Conservation (phyloP, 1,284 basidiomycete species). For the Schizopora paradoxa region DNA sequence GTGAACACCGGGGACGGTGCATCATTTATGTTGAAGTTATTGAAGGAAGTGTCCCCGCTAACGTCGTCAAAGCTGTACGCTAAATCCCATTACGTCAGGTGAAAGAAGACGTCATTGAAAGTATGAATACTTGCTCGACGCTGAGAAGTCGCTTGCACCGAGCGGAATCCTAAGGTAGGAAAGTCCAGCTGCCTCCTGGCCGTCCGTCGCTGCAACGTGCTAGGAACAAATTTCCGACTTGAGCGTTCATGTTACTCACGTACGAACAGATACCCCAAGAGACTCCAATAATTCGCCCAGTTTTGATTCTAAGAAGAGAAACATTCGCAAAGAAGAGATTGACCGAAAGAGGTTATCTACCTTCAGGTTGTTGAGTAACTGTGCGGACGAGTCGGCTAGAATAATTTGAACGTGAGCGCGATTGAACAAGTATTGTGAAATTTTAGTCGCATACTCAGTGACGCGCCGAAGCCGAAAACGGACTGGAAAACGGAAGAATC, state of each 20-base stretch:
- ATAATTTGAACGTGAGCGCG: background rate
- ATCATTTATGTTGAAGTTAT: constrained; percentile 40
- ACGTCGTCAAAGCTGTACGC: constrained; percentile 47
- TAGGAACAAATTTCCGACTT: background rate
- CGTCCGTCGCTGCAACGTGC: constrained; percentile 37
- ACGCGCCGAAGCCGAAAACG: constrained; percentile 46
- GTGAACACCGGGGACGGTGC: constrained; percentile 47
- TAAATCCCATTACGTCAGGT: constrained; percentile 19
- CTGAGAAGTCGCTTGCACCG: constrained; percentile 52
- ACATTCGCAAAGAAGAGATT: background rate
- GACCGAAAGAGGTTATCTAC: constrained; percentile 22
- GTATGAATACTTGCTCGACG: constrained; percentile 29
- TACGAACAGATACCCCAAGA: constrained; percentile 42
- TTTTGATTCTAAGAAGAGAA: constrained; percentile 31
- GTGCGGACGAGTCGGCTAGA: constrained; percentile 48
- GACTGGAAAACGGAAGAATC: constrained; percentile 39
- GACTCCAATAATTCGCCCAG: constrained; percentile 38
- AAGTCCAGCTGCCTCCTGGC: constrained; percentile 44
- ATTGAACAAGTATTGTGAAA: constrained; percentile 1
- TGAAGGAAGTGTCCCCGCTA: constrained; percentile 43
- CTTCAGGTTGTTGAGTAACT: constrained; percentile 46
- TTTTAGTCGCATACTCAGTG: constrained; percentile 39
- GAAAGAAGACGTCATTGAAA: background rate
- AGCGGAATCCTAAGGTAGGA: constrained; percentile 46
- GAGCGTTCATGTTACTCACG: constrained; percentile 24